Evolutionary conservation across 495 filamentous ascomycete species (phyloP), one percentile per base, ranked within the genome.

Genomic region (Sporormia fimetaria): DNA sequence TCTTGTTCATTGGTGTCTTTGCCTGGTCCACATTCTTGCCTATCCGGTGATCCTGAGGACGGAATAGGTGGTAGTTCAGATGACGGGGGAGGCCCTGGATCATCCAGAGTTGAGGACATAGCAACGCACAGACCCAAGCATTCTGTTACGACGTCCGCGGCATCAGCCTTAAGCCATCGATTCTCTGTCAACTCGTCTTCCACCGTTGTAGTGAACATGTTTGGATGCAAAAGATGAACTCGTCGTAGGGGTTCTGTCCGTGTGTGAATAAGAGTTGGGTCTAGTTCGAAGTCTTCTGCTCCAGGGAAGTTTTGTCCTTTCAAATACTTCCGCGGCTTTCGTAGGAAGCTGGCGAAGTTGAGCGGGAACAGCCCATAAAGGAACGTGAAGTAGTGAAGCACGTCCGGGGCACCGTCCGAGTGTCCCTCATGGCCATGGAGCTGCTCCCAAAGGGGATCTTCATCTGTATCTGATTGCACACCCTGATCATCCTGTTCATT

Each of bases 281-380:
- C 74, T 6, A 85, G 67, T 49, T 85, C 80, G 29, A 84, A 67
- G 29, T 79, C 75, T 20, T 83, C 75, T 15, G 70, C 69, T 35
- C 73, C 74, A 24, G 70, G 57, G 40, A 72, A 72, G 32, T 76
- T 65, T 5, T 71, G 69, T 49, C 76, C 70, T 26, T 78, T 72
- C 2, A 86, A 61, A 43, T 76, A 83, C 51, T 75, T 70, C 24
- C 80, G 71, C 2, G 81, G 80, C 49, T 86, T 83, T 17, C 80
- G 67, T 31, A 86, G 78, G 59, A 81, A 86, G 48, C 73, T 73
- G 65, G 78, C 70, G 55, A 86, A 78, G 54, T 83, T 83, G 43
- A 83, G 71, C n/a, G 81, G 81, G 46, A 85, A 86, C 6, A 86
- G 63, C 9, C 81, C 81, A 44, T 86, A 86, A 2, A 86, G 63